Percentiles rank a stretch among this genome's conserved stretches.
phyloP scores from a whole-genome alignment of 2,329 filamentous ascomycete genomes.

The Fusarium odoratissimum region DNA sequence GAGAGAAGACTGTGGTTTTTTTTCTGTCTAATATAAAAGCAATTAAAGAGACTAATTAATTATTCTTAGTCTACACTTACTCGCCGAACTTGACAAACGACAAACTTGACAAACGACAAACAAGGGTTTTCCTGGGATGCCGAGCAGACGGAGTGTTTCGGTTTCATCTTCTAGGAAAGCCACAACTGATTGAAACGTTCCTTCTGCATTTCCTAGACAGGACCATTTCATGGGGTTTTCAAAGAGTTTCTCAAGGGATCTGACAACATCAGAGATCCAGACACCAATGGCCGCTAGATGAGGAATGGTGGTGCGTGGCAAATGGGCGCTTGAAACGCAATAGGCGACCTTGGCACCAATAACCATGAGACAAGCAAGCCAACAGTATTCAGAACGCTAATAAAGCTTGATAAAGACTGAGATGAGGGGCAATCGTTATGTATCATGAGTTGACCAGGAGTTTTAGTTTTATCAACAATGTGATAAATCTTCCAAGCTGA shows the following conservation, averaged over 20 bases:
- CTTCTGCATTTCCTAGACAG: neutral
- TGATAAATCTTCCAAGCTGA: neutral
- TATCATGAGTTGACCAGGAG: neutral
- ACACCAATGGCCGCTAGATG: conserved; percentile 4
- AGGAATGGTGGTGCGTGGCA: conserved; percentile 37
- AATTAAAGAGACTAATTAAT: no score
- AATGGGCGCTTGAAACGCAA: conserved; percentile 27
- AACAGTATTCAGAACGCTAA: conserved; percentile 21
- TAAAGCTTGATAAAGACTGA: neutral
- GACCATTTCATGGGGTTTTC: neutral
- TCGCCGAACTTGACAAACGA: no score
- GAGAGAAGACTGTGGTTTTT: no score
- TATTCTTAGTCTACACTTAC: no score
- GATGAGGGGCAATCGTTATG: neutral
- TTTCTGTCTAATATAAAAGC: no score
- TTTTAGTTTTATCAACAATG: neutral
- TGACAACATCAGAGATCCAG: conserved; percentile 20
- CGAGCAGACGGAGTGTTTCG: neutral
- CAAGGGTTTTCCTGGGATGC: no score
- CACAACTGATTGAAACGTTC: neutral
- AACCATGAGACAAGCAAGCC: conserved; percentile 5
- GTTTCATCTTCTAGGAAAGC: neutral
- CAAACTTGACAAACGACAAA: no score
- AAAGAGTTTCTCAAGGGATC: neutral
- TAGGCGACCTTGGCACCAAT: conserved; percentile 11